These are phyloP conservation scores for Rosa persica DNA, from an alignment of 306 rosid genomes.

Conservation along the genomic window DNA sequence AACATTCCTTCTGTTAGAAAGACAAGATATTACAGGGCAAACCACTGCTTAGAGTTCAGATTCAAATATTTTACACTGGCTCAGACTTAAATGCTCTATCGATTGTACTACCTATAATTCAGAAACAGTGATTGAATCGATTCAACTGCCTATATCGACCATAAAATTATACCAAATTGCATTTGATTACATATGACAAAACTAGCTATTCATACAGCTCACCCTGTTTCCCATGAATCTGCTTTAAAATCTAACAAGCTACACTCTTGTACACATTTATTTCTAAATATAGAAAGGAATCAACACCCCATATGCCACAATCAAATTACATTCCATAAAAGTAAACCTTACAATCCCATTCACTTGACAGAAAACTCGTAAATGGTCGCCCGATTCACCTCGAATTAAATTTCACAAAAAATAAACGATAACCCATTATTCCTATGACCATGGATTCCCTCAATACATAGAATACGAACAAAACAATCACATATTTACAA, in stretches of 20 bases:
- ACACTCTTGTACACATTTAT: background rate
- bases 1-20: slow-evolving; percentile 5
- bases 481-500: background rate
- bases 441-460: background rate
- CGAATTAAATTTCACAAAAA: background rate
- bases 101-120: background rate
- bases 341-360: background rate
- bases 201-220: background rate
- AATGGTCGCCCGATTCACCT: background rate
- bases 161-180: background rate
- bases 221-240: background rate
- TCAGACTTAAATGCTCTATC: background rate
- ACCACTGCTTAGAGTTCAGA: background rate
- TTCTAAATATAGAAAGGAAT: background rate
- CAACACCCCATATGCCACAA: background rate
- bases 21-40: background rate
- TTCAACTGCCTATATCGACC: background rate
- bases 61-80: background rate
- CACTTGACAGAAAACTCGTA: background rate
- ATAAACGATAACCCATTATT: slow-evolving; percentile 1
- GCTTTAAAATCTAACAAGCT: background rate
- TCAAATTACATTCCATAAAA: background rate
- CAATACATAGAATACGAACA: background rate
- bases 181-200: background rate
- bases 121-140: background rate